Base-by-base conservation (phyloP, 306 rosid genomes). In the Luffa aegyptiaca region DNA sequence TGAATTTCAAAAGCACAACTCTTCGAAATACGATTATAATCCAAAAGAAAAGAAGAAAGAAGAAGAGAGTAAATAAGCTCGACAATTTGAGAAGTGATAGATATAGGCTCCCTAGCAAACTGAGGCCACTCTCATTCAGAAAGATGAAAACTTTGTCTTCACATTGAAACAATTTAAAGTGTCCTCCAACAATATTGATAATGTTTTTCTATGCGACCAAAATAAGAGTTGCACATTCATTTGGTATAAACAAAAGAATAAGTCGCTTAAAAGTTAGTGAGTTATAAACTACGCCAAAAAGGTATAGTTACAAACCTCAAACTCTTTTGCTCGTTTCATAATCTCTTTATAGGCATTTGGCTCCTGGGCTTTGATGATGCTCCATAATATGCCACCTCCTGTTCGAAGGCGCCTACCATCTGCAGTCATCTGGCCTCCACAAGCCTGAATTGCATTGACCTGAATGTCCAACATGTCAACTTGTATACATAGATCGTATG, bases 311-410 rank as follows among this genome's bases (percentile, higher is more conserved):
- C 78, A 63, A 65, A 95, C 98, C 98, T 95, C 98, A 55, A 92
- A 92, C 49, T 92, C 98, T 86, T 75, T 89, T 8, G 92, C 89
- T 73, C 90, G 91, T 76, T 84, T 88, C 97, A 95, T 91, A 51
- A 95, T 95, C 92, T 90, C 98, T 89, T 87, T 91, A 81, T 80
- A 90, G 62, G 91, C 97, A 31, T 89, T 89, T 79, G 96, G 98
- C 62, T 92, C 98, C 73, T 93, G 92, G 76, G 81, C 75, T 90
- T 92, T 95, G 44, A 94, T 85, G 82, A 92, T 92, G 76, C 56
- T 84, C 98, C 97, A 95, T 84, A 95, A 84, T 72, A 95, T 71
- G 68, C 97, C 98, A 80, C 98, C 97, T 39, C 98, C 98, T 1
- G 86, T 89, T 71, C 95, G 85, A 39, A 49, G 80, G 21, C 97